These are phyloP conservation scores for Circinella umbellata DNA, from an alignment of 371 early-diverging fungal genomes.

Conservation along the genomic window DNA sequence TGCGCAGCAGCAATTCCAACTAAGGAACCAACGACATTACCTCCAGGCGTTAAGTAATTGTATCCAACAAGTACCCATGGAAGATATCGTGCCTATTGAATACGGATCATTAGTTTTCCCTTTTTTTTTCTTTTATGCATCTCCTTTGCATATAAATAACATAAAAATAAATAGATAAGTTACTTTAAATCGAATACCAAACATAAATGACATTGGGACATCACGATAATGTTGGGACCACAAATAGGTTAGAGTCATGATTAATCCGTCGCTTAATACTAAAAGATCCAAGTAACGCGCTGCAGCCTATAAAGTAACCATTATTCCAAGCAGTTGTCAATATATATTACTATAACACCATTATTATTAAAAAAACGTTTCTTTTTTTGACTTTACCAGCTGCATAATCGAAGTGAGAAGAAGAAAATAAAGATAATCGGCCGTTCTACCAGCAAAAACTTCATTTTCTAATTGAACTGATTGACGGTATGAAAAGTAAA, in stretches of 20 bases:
- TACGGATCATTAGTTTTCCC: not conserved
- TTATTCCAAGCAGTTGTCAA: not conserved
- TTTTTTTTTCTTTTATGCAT: not conserved
- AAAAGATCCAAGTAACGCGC: conserved; percentile 28
- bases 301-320: conserved; percentile 18
- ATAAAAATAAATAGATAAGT: conserved; percentile 8
- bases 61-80: conserved; percentile 74
- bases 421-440: conserved; percentile 83
- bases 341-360: too few species aligned
- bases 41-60: conserved; percentile 42
- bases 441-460: conserved; percentile 72
- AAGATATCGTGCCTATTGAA: conserved; percentile 63
- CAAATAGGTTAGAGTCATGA: conserved; percentile 73
- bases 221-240: conserved; percentile 78
- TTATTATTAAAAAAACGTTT: too few species aligned
- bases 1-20: conserved; percentile 60
- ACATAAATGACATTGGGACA: conserved; percentile 75
- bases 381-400: conserved; percentile 21
- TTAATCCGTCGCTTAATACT: conserved; percentile 53
- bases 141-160: not conserved
- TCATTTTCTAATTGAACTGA: conserved; percentile 74
- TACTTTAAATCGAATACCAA: conserved; percentile 85
- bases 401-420: conserved; percentile 55
- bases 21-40: conserved; percentile 19
- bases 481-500: conserved; percentile 77